phyloP scores from a whole-genome alignment of 2,329 filamentous ascomycete species.

The Penicillium psychrosexuale region DNA sequence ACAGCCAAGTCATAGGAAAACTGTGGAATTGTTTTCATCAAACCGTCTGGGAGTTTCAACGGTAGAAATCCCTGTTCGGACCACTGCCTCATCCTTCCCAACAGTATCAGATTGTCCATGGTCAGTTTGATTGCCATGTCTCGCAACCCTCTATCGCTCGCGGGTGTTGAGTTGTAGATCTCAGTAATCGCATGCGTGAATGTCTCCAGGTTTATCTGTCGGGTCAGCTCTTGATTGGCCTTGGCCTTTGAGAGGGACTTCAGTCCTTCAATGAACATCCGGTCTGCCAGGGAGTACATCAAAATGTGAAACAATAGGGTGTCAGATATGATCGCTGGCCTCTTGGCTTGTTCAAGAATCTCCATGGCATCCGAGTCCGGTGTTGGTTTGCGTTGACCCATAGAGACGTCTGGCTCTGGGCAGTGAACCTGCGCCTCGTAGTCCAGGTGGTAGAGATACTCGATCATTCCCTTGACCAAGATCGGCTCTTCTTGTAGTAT shows the following conservation, averaged over 20 bases:
- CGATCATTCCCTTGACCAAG: not conserved
- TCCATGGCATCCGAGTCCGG: too few relatives aligned
- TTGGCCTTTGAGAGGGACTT: not conserved
- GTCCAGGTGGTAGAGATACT: not conserved
- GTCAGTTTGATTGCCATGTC: not conserved
- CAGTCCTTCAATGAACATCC: not conserved
- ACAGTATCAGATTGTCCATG: not conserved
- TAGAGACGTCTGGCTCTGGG: not conserved
- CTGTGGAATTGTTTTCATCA: not conserved
- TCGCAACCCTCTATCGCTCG: not conserved
- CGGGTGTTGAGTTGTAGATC: not conserved
- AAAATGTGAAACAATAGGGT: not conserved
- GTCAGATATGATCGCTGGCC: not conserved
- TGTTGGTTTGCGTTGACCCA: too few relatives aligned
- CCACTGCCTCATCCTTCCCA: not conserved
- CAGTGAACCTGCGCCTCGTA: not conserved
- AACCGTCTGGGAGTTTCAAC: not conserved
- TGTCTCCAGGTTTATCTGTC: not conserved
- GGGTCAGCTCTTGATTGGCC: not conserved
- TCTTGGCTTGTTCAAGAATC: too few relatives aligned
- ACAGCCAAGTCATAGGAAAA: not conserved
- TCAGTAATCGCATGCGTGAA: not conserved
- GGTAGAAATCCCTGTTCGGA: too few relatives aligned
- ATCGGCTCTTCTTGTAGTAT: not conserved
- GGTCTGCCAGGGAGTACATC: constrained; percentile 1